phyloP scores from a whole-genome alignment of 2,329 filamentous ascomycete genomes.

The Apiospora hydei region DNA sequence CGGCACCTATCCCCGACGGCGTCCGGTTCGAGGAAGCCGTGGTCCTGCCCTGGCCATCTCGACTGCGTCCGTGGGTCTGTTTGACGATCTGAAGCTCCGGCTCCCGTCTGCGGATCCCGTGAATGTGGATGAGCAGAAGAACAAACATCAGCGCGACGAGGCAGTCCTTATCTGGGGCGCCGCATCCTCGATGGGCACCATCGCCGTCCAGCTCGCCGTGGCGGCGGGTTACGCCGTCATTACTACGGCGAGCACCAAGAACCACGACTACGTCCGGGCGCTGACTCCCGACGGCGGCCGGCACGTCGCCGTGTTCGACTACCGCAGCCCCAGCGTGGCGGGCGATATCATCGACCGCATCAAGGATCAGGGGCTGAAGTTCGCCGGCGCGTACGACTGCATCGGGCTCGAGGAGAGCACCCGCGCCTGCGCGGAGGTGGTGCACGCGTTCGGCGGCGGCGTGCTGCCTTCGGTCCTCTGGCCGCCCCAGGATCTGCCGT shows the following conservation, averaged over 20 bases:
- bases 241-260: slow-evolving; percentile 47
- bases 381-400: slow-evolving; percentile 30
- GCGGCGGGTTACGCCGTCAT: slow-evolving; percentile 53
- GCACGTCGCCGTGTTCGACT: slow-evolving; percentile 49
- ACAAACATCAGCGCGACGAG: slow-evolving; percentile 27
- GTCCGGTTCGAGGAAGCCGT: slow-evolving; percentile 33
- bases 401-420: slow-evolving; percentile 29
- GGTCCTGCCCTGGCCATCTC: slow-evolving; percentile 38
- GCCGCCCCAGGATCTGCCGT: slow-evolving; percentile 33
- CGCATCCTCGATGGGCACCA: slow-evolving; percentile 52
- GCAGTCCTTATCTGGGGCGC: slow-evolving; percentile 55
- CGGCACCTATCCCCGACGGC: slow-evolving; percentile 31
- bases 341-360: slow-evolving; percentile 39
- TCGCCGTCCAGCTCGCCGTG: slow-evolving; percentile 54
- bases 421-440: not conserved
- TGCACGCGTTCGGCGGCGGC: slow-evolving; percentile 10
- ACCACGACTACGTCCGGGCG: slow-evolving; percentile 47
- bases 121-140: too few species aligned
- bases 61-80: slow-evolving; percentile 38
- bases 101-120: slow-evolving; percentile 31
- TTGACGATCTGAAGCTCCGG: slow-evolving; percentile 35
- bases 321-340: slow-evolving; percentile 41
- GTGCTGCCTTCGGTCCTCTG: not conserved
- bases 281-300: slow-evolving; percentile 45
- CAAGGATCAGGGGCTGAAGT: slow-evolving; percentile 30